Percentiles rank a stretch among this genome's conserved stretches.
phyloP scores from a whole-genome alignment of 2,329 filamentous ascomycete species.

The Pseudogymnoascus sp. region DNA sequence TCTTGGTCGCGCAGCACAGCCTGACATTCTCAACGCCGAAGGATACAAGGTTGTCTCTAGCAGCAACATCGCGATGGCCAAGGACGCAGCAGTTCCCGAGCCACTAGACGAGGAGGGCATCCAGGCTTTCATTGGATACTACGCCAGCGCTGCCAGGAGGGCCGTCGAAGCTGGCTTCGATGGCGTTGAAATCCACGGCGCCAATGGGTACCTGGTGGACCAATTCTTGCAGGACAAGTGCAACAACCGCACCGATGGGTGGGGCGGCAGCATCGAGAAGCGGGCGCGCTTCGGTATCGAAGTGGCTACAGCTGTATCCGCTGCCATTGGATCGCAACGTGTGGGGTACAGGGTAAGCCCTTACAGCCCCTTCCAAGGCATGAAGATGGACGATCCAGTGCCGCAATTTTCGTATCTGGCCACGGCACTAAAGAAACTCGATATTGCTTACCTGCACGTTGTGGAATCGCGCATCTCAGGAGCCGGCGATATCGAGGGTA shows the following conservation, averaged over 20 bases:
- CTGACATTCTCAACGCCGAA: constrained; percentile 12
- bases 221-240: constrained; percentile 26
- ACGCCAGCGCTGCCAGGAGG: constrained; percentile 23
- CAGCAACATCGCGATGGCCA: constrained; percentile 19
- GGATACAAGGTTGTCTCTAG: not conserved
- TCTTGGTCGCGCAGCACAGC: constrained; percentile 45
- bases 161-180: constrained; percentile 39
- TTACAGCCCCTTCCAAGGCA: constrained; percentile 53
- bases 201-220: constrained; percentile 29
- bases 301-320: constrained; percentile 42
- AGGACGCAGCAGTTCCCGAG: constrained; percentile 21
- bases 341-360: constrained; percentile 54
- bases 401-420: constrained; percentile 57
- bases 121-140: constrained; percentile 20
- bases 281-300: constrained; percentile 46
- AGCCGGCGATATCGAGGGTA: constrained; percentile 33
- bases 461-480: constrained; percentile 40
- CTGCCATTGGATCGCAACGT: constrained; percentile 44
- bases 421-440: constrained; percentile 41
- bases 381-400: constrained; percentile 55
- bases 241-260: constrained; percentile 50
- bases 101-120: constrained; percentile 30
- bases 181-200: constrained; percentile 36
- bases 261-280: constrained; percentile 44
- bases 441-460: constrained; percentile 56